Evolutionary conservation across 2,329 filamentous ascomycete genomes (phyloP), one percentile per base, ranked within the genome.

Genomic region (Diaporthe sp.): DNA sequence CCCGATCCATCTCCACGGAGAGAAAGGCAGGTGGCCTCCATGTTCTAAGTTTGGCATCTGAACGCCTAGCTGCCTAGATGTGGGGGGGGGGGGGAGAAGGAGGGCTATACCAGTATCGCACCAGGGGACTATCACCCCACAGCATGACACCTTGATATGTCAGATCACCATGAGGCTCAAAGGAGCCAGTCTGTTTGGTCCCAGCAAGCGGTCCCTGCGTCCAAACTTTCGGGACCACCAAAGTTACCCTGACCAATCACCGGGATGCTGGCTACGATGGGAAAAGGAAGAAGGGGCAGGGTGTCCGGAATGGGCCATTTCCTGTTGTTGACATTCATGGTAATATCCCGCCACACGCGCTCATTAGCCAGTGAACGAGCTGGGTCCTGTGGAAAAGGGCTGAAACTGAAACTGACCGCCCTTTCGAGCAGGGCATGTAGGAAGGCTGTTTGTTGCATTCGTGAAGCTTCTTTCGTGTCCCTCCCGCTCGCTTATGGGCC

Each of bases 1-100:
- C 49, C 65, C 25, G 44, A 71, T 63, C 55, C 63, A 55, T 49
- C 53, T 53, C 47, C 65, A 68, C 47, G 47, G 47, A 68, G 31
- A 20, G 31, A 28, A 53, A 53, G 39, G 61, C 61, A 55, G n/a
- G 15, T 55, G 34, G 49, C 60, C 28, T 47, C 71, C 63, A 47
- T 25, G 55, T 74, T 65, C 72, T 76, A 76, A 71, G 61, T 76
- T 76, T 76, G 72, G 75, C 71, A 76, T 42, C 71, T 57, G 49
- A 51, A 47, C 6, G 47, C 65, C 49, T 20, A 65, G 61, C 71
- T 73, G 71, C 58, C 58, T 65, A 42, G 47, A 61, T 53, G 34
- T 65, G 49, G 58, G 47, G 47, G 58, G 25, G 55, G 44, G 25
- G 55, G 34, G 47, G 58, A 65, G 58, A 65, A 65, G 42, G 65